Conservation (phyloP, 768 basidiomycete genomes). For the Tulasnella sp. region DNA sequence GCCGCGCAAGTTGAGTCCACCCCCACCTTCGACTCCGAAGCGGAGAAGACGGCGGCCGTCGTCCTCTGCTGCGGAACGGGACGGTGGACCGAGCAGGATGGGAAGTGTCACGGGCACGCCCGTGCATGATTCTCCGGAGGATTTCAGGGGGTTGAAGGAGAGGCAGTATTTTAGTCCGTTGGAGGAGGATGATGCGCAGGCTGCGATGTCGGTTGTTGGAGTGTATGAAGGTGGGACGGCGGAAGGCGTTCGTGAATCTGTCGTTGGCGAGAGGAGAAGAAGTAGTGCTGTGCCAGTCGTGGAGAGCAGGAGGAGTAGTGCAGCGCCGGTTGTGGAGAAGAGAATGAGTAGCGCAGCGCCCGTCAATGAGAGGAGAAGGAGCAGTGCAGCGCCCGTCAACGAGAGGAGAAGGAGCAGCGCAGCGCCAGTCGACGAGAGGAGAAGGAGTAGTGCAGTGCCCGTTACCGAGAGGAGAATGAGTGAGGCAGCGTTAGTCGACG, state of each 20-base stretch:
- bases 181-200: constrained; percentile 12
- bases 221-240: neutral
- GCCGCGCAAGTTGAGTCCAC: neutral
- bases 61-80: neutral
- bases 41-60: neutral
- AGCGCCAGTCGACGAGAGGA: too few species aligned
- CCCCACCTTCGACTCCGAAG: neutral
- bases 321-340: too few species aligned
- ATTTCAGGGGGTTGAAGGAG: neutral
- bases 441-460: too few species aligned
- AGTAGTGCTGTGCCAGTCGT: neutral
- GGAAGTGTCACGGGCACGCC: constrained; percentile 9
- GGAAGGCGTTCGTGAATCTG: neutral
- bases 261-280: neutral
- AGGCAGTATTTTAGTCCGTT: neutral
- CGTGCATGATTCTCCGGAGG: neutral
- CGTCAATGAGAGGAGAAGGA: neutral
- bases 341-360: too few species aligned
- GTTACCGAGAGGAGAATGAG: too few species aligned
- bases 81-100: neutral
- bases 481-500: too few species aligned
- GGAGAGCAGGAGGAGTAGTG: too few species aligned
- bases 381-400: neutral
- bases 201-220: neutral
- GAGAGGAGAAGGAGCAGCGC: too few species aligned